These are phyloP conservation scores for Saturnispora halmiae DNA, from an alignment of 805 yeast species.

Conservation along the genomic window DNA sequence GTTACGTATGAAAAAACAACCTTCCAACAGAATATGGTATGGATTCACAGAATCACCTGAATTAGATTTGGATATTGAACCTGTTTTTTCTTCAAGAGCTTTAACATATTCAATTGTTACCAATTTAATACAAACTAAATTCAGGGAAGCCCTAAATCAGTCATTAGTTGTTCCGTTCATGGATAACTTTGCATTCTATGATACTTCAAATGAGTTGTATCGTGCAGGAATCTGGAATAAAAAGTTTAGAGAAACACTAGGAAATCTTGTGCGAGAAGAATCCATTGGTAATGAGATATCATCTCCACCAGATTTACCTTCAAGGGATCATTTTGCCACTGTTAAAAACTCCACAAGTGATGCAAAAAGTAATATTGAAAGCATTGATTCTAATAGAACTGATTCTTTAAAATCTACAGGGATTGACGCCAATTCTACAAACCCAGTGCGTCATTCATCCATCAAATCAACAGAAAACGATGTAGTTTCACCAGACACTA, in stretches of 20 bases:
- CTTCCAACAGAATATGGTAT: slow-evolving; percentile 87
- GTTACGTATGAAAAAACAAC: slow-evolving; percentile 74
- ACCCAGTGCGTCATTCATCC: background rate
- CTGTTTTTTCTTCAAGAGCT: slow-evolving; percentile 80
- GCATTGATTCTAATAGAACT: background rate
- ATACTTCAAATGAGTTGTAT: slow-evolving; percentile 58
- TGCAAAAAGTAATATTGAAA: background rate
- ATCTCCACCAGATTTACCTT: slow-evolving; percentile 4
- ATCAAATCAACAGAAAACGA: background rate
- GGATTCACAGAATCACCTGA: slow-evolving; percentile 73
- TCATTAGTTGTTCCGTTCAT: slow-evolving; percentile 77
- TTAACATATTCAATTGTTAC: slow-evolving; percentile 72
- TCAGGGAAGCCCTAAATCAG: slow-evolving; percentile 70
- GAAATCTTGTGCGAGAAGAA: background rate
- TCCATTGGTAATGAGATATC: background rate
- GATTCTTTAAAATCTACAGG: background rate
- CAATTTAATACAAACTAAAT: slow-evolving; percentile 65
- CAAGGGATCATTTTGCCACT: background rate
- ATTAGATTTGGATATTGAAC: slow-evolving; percentile 70
- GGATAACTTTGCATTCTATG: slow-evolving; percentile 76
- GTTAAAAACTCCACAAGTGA: background rate
- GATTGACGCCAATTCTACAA: background rate
- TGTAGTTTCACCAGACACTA: slow-evolving; percentile 3
- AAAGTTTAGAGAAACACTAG: slow-evolving; percentile 1
- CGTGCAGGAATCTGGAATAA: slow-evolving; percentile 93